Evolutionary conservation across 2,329 filamentous ascomycete species (phyloP).

Genomic region (Xylaria sp.): DNA sequence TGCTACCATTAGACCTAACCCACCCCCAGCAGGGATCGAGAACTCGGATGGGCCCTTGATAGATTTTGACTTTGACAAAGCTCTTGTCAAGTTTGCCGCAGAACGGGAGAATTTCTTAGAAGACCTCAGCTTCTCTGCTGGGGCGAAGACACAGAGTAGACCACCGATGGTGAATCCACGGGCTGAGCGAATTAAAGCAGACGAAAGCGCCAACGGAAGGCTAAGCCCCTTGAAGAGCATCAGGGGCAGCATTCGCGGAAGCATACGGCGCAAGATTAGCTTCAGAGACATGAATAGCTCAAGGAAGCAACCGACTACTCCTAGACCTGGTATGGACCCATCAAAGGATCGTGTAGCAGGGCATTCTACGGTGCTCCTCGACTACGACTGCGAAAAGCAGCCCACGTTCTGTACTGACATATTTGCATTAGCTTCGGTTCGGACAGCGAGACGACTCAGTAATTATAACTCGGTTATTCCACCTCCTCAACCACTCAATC

Average conservation of each 20-base stretch:
- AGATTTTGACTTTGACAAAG: slow-evolving; percentile 93
- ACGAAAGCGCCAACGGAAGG: slow-evolving; percentile 64
- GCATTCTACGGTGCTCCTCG: slow-evolving; percentile 31
- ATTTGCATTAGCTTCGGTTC: slow-evolving; percentile 58
- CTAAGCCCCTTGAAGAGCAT: slow-evolving; percentile 61
- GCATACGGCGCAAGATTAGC: slow-evolving; percentile 89
- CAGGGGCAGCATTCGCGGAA: slow-evolving; percentile 76
- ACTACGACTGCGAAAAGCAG: slow-evolving; percentile 34
- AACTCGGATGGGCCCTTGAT: slow-evolving; percentile 49
- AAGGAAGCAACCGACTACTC: slow-evolving; percentile 80
- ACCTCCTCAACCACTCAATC: slow-evolving; percentile 85
- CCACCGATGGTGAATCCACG: slow-evolving; percentile 78
- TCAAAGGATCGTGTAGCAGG: slow-evolving; percentile 33
- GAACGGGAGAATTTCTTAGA: slow-evolving; percentile 93
- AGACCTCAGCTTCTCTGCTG: slow-evolving; percentile 87
- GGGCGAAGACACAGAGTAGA: slow-evolving; percentile 73
- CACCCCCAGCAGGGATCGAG: slow-evolving; percentile 34
- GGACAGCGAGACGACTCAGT: slow-evolving; percentile 87
- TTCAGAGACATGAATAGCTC: slow-evolving; percentile 94
- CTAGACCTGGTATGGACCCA: slow-evolving; percentile 71
- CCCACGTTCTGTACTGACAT: slow-evolving; percentile 40
- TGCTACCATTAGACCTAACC: slow-evolving; percentile 62
- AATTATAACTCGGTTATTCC: slow-evolving; percentile 99
- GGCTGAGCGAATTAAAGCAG: slow-evolving; percentile 79
- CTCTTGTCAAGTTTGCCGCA: slow-evolving; percentile 91